Evolutionary conservation across 768 basidiomycete species (phyloP).

Genomic region (Psilocybe sp.): DNA sequence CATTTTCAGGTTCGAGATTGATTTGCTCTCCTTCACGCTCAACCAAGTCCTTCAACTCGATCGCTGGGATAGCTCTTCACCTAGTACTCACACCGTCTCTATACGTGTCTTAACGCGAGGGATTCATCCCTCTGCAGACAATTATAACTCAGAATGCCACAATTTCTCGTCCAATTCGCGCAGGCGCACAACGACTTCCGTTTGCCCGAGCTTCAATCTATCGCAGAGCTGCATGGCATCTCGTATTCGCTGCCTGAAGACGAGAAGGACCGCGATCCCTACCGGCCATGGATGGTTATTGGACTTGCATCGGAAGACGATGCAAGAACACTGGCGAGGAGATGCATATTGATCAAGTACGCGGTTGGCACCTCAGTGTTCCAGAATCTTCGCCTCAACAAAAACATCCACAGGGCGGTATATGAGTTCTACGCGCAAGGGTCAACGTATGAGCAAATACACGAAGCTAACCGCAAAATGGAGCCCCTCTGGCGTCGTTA

Average conservation of each 20-base stretch:
- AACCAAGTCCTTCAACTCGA: too few relatives aligned
- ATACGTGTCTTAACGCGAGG: too few relatives aligned
- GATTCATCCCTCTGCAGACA: background rate
- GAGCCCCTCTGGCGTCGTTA: constrained; percentile 56
- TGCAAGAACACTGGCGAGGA: constrained; percentile 64
- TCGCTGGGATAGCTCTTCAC: too few relatives aligned
- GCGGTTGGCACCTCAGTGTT: constrained; percentile 18
- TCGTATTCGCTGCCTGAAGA: constrained; percentile 44
- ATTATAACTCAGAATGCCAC: constrained; percentile 21
- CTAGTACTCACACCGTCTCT: too few relatives aligned
- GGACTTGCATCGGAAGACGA: constrained; percentile 69
- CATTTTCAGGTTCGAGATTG: too few relatives aligned
- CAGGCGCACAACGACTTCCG: constrained; percentile 82
- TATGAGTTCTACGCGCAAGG: constrained; percentile 79
- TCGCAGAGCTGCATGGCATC: constrained; percentile 75
- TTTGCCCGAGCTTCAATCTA: constrained; percentile 75
- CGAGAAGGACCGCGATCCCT: constrained; percentile 46
- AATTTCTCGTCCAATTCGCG: constrained; percentile 70
- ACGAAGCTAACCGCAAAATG: constrained; percentile 46
- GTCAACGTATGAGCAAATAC: constrained; percentile 65
- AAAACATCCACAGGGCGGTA: constrained; percentile 56
- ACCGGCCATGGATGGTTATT: constrained; percentile 74
- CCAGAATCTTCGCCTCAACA: constrained; percentile 4
- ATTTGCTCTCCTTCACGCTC: too few relatives aligned
- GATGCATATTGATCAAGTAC: constrained; percentile 86